Conservation (phyloP, 257 asterid species). For the Gardenia jasminoides region DNA sequence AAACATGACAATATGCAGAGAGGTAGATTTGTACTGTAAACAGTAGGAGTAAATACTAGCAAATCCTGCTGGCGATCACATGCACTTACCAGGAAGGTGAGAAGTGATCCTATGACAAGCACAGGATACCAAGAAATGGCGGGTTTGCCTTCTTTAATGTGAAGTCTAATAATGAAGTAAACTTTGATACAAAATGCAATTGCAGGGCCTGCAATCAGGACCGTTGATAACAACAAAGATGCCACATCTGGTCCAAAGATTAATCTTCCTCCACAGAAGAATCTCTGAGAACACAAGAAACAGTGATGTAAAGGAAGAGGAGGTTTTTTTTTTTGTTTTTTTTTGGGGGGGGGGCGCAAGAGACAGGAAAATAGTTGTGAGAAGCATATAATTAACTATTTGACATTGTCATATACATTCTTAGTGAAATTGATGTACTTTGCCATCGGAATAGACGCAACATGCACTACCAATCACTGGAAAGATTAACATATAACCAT, state of each 20-base stretch:
- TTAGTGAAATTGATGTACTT: no score
- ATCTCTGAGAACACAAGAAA: conserved; percentile 49
- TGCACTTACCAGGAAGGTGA: conserved; percentile 57
- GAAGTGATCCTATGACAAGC: conserved; percentile 50
- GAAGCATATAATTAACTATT: background rate
- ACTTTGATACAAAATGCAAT: conserved; percentile 54
- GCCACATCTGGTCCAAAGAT: conserved; percentile 80
- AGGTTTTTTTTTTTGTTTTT: no score
- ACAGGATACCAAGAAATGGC: conserved; percentile 60
- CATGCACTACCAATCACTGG: no score
- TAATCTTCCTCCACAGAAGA: conserved; percentile 82
- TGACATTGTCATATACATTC: no score
- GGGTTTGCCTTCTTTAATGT: conserved; percentile 35
- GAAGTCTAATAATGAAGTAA: conserved; percentile 36
- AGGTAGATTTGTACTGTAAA: background rate
- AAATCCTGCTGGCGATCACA: background rate
- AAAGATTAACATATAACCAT: no score
- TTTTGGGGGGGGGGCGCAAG: conserved; percentile 26
- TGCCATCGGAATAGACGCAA: background rate
- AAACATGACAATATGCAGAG: background rate
- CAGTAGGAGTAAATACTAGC: background rate
- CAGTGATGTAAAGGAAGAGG: no score
- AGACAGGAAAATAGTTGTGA: background rate
- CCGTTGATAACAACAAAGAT: conserved; percentile 53
- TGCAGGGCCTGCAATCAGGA: conserved; percentile 68